A percentile compares a stretch with the other conserved stretches of the same genome.
Conservation (phyloP, 1,284 basidiomycete genomes). For the Vanrija pseudolonga region DNA sequence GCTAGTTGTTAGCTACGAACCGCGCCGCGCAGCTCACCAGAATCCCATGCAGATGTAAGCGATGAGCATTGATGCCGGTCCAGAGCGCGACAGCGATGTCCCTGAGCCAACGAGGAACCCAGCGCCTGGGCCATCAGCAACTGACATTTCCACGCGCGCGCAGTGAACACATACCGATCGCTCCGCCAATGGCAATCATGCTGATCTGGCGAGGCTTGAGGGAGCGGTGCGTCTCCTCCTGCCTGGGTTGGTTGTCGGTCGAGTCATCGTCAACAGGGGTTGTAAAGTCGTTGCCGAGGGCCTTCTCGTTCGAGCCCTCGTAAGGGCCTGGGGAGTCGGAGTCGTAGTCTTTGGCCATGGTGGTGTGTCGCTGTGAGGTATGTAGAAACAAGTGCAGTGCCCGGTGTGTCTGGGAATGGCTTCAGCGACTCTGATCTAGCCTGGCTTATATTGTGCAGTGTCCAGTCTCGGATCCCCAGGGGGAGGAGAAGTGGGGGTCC, state of each 20-base stretch:
- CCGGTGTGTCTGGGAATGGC: too few species aligned
- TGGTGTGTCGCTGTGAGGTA: too few species aligned
- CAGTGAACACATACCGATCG: slow-evolving; percentile 48
- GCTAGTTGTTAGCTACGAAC: not conserved
- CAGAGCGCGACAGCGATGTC: slow-evolving; percentile 47
- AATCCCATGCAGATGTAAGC: slow-evolving; percentile 49
- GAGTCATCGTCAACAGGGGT: slow-evolving; percentile 1
- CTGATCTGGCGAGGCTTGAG: slow-evolving; percentile 47
- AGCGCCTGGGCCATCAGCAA: slow-evolving; percentile 46
- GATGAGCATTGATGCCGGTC: slow-evolving; percentile 51
- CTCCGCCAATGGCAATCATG: slow-evolving; percentile 51
- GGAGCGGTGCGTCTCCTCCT: slow-evolving; percentile 16
- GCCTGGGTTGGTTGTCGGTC: not conserved
- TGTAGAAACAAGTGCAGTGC: too few species aligned
- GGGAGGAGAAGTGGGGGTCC: too few species aligned
- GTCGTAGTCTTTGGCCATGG: too few species aligned
- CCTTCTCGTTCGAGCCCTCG: not conserved
- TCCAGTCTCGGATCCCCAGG: too few species aligned
- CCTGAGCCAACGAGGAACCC: slow-evolving; percentile 64
- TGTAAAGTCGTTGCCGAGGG: not conserved
- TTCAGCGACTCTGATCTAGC: too few species aligned
- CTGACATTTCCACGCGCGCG: not conserved
- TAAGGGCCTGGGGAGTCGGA: too few species aligned
- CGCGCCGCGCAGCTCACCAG: slow-evolving; percentile 19
- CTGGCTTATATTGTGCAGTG: too few species aligned